Conservation (phyloP, 2,329 filamentous ascomycete genomes). For the Capronia coronata region DNA sequence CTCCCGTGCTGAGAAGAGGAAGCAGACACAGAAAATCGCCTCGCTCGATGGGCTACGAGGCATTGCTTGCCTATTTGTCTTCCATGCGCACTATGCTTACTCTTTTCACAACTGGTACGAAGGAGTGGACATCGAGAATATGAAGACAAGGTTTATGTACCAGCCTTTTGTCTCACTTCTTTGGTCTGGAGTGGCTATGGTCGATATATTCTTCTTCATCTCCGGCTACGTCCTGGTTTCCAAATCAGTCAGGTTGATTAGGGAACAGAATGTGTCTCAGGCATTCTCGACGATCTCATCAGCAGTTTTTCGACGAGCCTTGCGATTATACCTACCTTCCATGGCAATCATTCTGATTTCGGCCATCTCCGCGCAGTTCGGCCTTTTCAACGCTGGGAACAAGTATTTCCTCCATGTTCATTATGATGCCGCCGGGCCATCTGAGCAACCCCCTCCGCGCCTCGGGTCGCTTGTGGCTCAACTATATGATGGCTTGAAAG, state of each 20-base stretch:
- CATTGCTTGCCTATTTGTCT: slow-evolving; percentile 34
- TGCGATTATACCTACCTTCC: slow-evolving; percentile 39
- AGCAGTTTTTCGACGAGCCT: slow-evolving; percentile 38
- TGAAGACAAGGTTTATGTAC: slow-evolving; percentile 9
- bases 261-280: slow-evolving; percentile 32
- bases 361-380: slow-evolving; percentile 31
- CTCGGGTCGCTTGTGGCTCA: neutral
- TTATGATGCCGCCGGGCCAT: neutral
- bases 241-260: slow-evolving; percentile 36
- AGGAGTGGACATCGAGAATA: neutral
- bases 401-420: slow-evolving; percentile 2
- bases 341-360: slow-evolving; percentile 36
- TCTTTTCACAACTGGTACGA: slow-evolving; percentile 9
- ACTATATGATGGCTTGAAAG: slow-evolving; percentile 4
- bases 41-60: slow-evolving; percentile 38
- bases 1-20: neutral
- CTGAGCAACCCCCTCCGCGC: neutral
- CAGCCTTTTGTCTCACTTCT: slow-evolving; percentile 11
- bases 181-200: slow-evolving; percentile 24
- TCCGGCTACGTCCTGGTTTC: slow-evolving; percentile 44
- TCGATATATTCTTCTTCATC: slow-evolving; percentile 44
- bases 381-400: slow-evolving; percentile 6
- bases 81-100: slow-evolving; percentile 18
- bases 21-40: slow-evolving; percentile 10
- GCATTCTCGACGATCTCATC: slow-evolving; percentile 38